These are phyloP conservation scores for Suhomyces pyralidae DNA, from an alignment of 805 yeast genomes.

Conservation along the genomic window DNA sequence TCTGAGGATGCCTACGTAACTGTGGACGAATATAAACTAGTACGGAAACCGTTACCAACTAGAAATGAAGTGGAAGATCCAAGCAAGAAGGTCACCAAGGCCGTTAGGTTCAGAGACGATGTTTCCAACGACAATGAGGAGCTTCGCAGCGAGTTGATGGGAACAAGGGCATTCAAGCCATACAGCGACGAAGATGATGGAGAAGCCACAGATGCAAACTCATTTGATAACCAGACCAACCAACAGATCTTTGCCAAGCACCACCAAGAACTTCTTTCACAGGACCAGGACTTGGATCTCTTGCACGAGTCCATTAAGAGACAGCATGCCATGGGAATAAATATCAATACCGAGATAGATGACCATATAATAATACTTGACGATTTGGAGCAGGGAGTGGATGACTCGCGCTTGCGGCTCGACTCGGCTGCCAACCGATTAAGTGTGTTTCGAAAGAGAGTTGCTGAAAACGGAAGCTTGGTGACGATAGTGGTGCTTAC, in stretches of 20 bases:
- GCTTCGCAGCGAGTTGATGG: conserved; percentile 33
- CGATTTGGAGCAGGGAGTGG: conserved; percentile 43
- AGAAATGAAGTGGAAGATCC: conserved; percentile 6
- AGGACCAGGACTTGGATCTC: conserved; percentile 34
- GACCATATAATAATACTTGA: conserved; percentile 39
- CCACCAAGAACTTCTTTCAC: conserved; percentile 38
- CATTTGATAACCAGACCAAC: conserved; percentile 28
- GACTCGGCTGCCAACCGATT: conserved; percentile 30
- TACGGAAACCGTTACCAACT: conserved; percentile 1
- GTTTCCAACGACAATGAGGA: conserved; percentile 14
- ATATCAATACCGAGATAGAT: conserved; percentile 38
- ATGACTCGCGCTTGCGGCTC: conserved; percentile 28
- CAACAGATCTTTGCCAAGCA: conserved; percentile 42
- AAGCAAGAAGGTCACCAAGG: conserved; percentile 15
- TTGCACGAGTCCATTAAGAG: conserved; percentile 32
- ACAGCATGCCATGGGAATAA: conserved; percentile 40
- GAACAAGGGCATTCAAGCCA: conserved; percentile 32
- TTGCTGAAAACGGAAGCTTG: conserved; percentile 42
- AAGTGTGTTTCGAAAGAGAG: conserved; percentile 29
- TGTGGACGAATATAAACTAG: conserved; percentile 29
- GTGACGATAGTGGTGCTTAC: conserved; percentile 41
- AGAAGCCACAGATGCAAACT: conserved; percentile 13
- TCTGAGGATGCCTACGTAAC: conserved; percentile 27
- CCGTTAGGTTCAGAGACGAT: conserved; percentile 39
- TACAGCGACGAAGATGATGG: conserved; percentile 28